phyloP scores from a whole-genome alignment of 441 rosid species.

The Syzygium malaccense region DNA sequence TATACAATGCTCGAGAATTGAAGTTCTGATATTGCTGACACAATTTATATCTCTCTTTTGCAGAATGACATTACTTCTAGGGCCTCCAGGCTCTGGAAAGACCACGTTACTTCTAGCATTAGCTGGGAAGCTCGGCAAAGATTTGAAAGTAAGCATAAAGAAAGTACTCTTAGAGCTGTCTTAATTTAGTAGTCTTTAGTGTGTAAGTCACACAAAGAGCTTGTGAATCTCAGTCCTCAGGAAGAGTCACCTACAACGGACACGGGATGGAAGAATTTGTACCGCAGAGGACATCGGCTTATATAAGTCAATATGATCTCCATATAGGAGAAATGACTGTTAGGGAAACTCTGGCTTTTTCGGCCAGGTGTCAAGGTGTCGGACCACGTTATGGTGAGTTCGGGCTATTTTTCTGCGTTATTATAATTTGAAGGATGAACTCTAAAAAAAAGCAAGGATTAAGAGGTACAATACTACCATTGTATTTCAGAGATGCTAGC shows the following conservation, averaged over 20 bases:
- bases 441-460: neutral
- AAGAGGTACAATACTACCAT: neutral
- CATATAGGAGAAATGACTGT: slow-evolving; percentile 72
- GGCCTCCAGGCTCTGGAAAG: slow-evolving; percentile 65
- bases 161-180: neutral
- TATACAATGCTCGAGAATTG: neutral
- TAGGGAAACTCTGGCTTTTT: slow-evolving; percentile 57
- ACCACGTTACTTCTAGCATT: slow-evolving; percentile 52
- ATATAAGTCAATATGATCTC: slow-evolving; percentile 57
- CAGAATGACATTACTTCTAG: slow-evolving; percentile 59
- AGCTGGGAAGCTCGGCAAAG: slow-evolving; percentile 58
- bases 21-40: neutral
- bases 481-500: slow-evolving; percentile 34
- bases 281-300: slow-evolving; percentile 57
- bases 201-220: neutral
- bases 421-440: neutral
- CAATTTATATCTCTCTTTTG: neutral
- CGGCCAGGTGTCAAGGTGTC: slow-evolving; percentile 66
- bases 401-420: neutral
- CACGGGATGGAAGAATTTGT: slow-evolving; percentile 58
- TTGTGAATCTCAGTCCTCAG: slow-evolving; percentile 29
- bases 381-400: slow-evolving; percentile 49
- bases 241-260: slow-evolving; percentile 54
- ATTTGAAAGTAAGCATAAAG: slow-evolving; percentile 31
- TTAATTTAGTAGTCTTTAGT: neutral